These are phyloP conservation scores for Mycosphaerella arachidis DNA, from an alignment of 2,329 filamentous ascomycete species.

Conservation along the genomic window DNA sequence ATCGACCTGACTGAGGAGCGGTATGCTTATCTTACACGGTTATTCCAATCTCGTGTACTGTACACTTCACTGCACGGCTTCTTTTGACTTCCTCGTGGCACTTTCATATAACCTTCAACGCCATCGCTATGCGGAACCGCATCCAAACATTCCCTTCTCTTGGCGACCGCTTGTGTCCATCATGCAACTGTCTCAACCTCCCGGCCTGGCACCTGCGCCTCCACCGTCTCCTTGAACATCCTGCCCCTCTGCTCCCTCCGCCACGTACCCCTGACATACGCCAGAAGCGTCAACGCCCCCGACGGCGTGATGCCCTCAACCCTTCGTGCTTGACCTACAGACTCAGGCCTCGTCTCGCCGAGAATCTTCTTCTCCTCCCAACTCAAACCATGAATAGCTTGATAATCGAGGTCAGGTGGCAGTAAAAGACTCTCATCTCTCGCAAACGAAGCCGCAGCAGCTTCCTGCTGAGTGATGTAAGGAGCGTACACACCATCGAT, in stretches of 20 bases:
- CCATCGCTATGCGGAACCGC: not conserved
- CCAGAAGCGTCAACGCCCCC: conserved; percentile 54
- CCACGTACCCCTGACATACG: conserved; percentile 52
- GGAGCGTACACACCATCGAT: conserved; percentile 85
- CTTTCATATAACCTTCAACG: not conserved
- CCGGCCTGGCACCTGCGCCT: conserved; percentile 19
- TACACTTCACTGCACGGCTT: not conserved
- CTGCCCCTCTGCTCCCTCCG: conserved; percentile 30
- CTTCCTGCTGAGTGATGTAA: conserved; percentile 70
- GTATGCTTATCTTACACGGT: not conserved
- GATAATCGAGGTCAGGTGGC: conserved; percentile 73
- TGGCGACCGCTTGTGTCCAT: not conserved
- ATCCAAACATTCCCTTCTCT: not conserved
- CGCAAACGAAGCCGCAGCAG: conserved; percentile 61
- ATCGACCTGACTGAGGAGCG: not conserved
- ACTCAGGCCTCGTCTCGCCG: conserved; percentile 69
- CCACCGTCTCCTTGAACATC: conserved; percentile 28
- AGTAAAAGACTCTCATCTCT: conserved; percentile 72
- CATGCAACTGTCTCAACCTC: conserved; percentile 26
- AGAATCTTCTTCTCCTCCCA: conserved; percentile 73
- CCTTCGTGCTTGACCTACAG: conserved; percentile 78
- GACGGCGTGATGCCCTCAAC: conserved; percentile 69
- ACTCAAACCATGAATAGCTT: conserved; percentile 66
- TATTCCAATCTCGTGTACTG: not conserved
- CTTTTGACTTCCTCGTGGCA: not conserved